Percentiles rank a stretch among this genome's conserved stretches.
These are phyloP conservation scores for Phycomyces blakesleeanus DNA, from an alignment of 192 early-diverging fungal species.

Conservation along the genomic window DNA sequence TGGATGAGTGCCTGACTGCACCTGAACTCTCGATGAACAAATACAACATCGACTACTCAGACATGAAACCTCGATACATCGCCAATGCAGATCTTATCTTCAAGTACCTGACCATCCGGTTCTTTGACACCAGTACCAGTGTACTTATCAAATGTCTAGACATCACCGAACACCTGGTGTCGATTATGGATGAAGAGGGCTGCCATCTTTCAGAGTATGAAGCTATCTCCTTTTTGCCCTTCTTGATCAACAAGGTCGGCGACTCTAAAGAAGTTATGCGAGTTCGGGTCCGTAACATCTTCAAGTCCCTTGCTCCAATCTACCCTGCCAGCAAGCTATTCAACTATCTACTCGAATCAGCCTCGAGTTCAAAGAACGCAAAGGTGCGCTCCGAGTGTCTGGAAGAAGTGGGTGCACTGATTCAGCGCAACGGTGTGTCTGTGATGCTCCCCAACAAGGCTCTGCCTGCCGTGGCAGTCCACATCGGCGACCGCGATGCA, in stretches of 20 bases:
- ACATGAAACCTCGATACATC: constrained; percentile 58
- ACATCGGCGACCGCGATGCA: constrained; percentile 80
- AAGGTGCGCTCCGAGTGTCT: constrained; percentile 76
- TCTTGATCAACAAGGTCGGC: constrained; percentile 64
- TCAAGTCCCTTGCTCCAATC: constrained; percentile 65
- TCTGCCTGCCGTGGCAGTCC: constrained; percentile 66
- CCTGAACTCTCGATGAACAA: constrained; percentile 31
- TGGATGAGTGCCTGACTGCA: constrained; percentile 65
- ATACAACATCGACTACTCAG: constrained; percentile 39
- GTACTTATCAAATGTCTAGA: constrained; percentile 84
- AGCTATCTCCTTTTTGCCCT: constrained; percentile 71
- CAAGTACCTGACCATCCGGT: constrained; percentile 84
- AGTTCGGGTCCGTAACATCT: constrained; percentile 63
- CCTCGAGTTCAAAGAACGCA: constrained; percentile 75
- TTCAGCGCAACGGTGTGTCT: constrained; percentile 65
- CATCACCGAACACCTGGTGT: constrained; percentile 69
- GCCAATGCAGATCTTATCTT: constrained; percentile 77
- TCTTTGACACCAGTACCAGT: constrained; percentile 90
- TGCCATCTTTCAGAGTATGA: constrained; percentile 77
- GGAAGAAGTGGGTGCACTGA: constrained; percentile 69
- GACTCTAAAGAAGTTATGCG: constrained; percentile 84
- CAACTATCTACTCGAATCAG: constrained; percentile 60
- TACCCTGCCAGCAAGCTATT: constrained; percentile 82
- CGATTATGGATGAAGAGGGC: constrained; percentile 59
- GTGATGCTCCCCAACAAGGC: constrained; percentile 66